Evolutionary conservation across 305 asterid species (phyloP).

Genomic region (Solanum aculeatissimum): DNA sequence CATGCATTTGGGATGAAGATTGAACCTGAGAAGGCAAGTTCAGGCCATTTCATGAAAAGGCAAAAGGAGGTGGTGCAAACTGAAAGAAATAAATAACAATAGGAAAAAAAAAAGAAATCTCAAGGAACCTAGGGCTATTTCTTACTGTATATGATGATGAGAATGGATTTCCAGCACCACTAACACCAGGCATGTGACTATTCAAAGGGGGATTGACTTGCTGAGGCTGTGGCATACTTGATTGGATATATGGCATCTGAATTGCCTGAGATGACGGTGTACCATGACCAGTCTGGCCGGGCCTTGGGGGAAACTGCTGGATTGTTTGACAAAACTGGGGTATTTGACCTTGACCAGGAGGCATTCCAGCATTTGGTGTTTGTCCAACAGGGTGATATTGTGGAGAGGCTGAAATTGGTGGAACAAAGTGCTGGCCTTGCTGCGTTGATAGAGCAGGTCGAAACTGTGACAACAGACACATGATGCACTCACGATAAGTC

Average conservation of each 20-base stretch:
- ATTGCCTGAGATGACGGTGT: constrained; percentile 35
- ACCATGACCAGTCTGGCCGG: constrained; percentile 44
- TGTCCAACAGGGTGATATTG: constrained; percentile 66
- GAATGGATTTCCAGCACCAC: constrained; percentile 46
- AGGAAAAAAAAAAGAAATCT: neutral
- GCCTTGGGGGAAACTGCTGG: constrained; percentile 57
- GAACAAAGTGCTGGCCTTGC: constrained; percentile 50
- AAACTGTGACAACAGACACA: constrained; percentile 39
- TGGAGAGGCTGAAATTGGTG: constrained; percentile 40
- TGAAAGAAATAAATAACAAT: constrained; percentile 19
- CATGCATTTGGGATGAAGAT: constrained; percentile 51
- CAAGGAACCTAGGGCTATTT: constrained; percentile 3
- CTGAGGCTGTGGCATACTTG: constrained; percentile 54
- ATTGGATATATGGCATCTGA: constrained; percentile 30
- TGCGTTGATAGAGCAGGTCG: constrained; percentile 47
- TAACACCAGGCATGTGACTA: constrained; percentile 18
- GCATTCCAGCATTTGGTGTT: constrained; percentile 44
- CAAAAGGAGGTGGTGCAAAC: constrained; percentile 57
- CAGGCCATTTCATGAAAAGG: constrained; percentile 42
- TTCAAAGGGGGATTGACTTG: constrained; percentile 24
- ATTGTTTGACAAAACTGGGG: constrained; percentile 62
- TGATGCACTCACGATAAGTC: constrained; percentile 1
- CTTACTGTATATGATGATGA: constrained; percentile 63
- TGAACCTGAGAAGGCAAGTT: constrained; percentile 45
- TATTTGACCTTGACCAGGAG: constrained; percentile 52